phyloP scores from a whole-genome alignment of 805 yeast species.

The Zygotorulaspora danielsina region DNA sequence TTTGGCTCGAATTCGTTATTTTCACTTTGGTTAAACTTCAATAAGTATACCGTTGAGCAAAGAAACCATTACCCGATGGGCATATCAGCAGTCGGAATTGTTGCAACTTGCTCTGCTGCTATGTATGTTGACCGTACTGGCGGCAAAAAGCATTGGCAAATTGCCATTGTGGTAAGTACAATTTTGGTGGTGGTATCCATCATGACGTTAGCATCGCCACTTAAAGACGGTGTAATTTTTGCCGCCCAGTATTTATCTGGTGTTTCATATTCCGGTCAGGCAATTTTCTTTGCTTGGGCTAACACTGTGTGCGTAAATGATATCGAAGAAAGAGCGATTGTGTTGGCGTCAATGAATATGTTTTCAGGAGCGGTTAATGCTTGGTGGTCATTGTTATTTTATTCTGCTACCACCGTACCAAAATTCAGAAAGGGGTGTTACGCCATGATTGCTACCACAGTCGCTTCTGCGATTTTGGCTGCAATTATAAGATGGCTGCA shows the following conservation, averaged over 20 bases:
- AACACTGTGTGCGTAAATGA: slow-evolving; percentile 50
- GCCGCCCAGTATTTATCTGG: slow-evolving; percentile 51
- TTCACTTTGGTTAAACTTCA: slow-evolving; percentile 40
- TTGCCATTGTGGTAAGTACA: slow-evolving; percentile 41
- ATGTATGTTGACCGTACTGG: slow-evolving; percentile 38
- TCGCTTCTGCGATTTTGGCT: slow-evolving; percentile 38
- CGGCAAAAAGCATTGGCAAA: slow-evolving; percentile 43
- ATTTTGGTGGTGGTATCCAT: slow-evolving; percentile 41
- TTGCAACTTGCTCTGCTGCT: slow-evolving; percentile 40
- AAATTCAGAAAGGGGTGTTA: slow-evolving; percentile 46
- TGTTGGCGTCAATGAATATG: slow-evolving; percentile 57
- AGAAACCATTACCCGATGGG: slow-evolving; percentile 50
- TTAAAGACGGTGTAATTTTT: slow-evolving; percentile 36
- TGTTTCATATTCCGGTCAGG: slow-evolving; percentile 48
- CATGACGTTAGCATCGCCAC: slow-evolving; percentile 39
- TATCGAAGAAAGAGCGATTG: slow-evolving; percentile 53
- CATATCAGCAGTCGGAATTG: slow-evolving; percentile 43
- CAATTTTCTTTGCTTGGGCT: slow-evolving; percentile 55
- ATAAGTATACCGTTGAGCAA: slow-evolving; percentile 38
- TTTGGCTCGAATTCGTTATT: slow-evolving; percentile 41
- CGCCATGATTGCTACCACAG: slow-evolving; percentile 49
- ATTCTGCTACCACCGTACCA: slow-evolving; percentile 47
- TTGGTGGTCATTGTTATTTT: slow-evolving; percentile 53
- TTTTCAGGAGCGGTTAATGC: slow-evolving; percentile 53
- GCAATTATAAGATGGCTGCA: slow-evolving; percentile 40